Conservation (phyloP, 192 early-diverging fungal species). For the Mortierella claussenii region DNA sequence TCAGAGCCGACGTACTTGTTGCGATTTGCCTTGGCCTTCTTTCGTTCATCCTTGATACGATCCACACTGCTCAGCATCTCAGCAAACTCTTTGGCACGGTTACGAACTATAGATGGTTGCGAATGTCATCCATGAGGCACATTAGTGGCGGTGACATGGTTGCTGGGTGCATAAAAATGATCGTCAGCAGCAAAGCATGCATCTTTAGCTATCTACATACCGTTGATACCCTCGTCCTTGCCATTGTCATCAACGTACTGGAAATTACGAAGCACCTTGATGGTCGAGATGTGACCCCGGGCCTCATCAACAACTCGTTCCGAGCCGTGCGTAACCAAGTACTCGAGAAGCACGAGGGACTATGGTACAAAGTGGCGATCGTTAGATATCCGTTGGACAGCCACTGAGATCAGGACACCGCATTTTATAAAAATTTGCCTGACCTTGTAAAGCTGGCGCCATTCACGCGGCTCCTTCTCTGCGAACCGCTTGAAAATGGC, state of each 20-base stretch:
- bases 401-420: not conserved
- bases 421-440: not conserved
- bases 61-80: slow-evolving; percentile 85
- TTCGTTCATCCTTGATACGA: slow-evolving; percentile 84
- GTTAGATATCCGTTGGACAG: not conserved
- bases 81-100: slow-evolving; percentile 89
- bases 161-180: too few species aligned
- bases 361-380: too few species aligned
- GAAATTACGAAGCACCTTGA: slow-evolving; percentile 90
- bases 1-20: slow-evolving; percentile 86
- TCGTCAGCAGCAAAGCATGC: not conserved
- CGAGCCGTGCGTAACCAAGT: slow-evolving; percentile 93
- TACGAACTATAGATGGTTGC: slow-evolving; percentile 73
- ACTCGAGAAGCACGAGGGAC: slow-evolving; percentile 93
- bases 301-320: slow-evolving; percentile 93
- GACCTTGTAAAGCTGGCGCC: slow-evolving; percentile 98
- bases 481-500: slow-evolving; percentile 89
- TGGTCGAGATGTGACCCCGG: slow-evolving; percentile 84
- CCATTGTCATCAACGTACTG: slow-evolving; percentile 91
- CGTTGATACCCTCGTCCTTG: slow-evolving; percentile 98
- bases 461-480: slow-evolving; percentile 84
- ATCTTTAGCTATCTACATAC: too few species aligned
- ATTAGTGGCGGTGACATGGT: too few species aligned
- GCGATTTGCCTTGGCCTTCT: slow-evolving; percentile 89
- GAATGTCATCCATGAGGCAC: too few species aligned